Conservation (phyloP, 345 rosid species). For the Melaleuca quinquenervia region DNA sequence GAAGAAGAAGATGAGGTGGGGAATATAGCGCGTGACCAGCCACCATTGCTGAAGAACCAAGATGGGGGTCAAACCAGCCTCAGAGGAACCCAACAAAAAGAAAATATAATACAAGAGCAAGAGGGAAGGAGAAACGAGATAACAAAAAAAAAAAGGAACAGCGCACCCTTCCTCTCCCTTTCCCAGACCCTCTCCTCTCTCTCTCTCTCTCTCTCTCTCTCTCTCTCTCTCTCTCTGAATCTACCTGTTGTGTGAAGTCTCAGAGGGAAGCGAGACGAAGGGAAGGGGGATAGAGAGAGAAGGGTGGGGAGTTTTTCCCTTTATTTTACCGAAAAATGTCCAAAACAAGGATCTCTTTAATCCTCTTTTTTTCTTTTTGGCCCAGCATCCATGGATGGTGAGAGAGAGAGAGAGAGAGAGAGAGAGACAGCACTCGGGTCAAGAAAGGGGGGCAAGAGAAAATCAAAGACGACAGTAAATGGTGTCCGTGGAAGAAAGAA, state of each 20-base stretch:
- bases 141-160: background rate
- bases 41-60: conserved; percentile 2
- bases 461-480: background rate
- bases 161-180: background rate
- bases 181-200: background rate
- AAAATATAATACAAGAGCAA: background rate
- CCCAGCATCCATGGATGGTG: no score
- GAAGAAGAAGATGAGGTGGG: background rate
- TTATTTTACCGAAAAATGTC: background rate
- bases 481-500: background rate
- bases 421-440: background rate
- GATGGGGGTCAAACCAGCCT: conserved; percentile 1
- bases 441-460: background rate
- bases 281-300: accelerated
- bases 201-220: background rate
- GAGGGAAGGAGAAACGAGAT: background rate
- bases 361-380: no score
- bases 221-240: background rate
- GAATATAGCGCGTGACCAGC: conserved; percentile 6
- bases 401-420: background rate
- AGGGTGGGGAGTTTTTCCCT: background rate
- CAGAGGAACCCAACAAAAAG: background rate
- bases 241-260: background rate
- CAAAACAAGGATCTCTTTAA: background rate
- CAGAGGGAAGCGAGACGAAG: background rate